These are phyloP conservation scores for Suhomyces kunorum DNA, from an alignment of 1,139 yeast species.

Conservation along the genomic window DNA sequence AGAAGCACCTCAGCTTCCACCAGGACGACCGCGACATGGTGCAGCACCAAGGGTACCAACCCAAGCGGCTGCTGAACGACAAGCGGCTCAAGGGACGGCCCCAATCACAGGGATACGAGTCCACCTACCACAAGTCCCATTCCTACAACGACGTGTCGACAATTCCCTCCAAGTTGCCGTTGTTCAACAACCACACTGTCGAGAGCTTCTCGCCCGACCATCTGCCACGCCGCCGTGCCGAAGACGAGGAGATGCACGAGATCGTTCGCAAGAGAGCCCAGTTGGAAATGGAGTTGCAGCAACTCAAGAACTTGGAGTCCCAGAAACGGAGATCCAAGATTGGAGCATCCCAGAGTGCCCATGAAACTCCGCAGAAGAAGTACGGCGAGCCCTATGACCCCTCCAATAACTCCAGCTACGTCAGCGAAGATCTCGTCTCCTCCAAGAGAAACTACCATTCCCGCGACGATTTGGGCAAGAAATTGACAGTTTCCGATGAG, in stretches of 20 bases:
- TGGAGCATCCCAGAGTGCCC: conserved; percentile 3
- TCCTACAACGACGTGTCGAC: conserved; percentile 21
- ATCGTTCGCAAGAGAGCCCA: conserved; percentile 39
- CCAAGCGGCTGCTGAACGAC: conserved; percentile 23
- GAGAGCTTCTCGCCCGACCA: conserved; percentile 32
- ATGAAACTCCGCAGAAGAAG: conserved; percentile 4
- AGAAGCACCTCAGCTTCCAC: conserved; percentile 20
- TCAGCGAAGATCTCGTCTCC: conserved; percentile 40
- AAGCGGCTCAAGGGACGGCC: conserved; percentile 18
- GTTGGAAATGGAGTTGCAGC: conserved; percentile 43
- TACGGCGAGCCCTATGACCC: conserved; percentile 15
- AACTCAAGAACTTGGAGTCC: conserved; percentile 39
- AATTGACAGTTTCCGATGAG: conserved; percentile 32
- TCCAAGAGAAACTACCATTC: conserved; percentile 36
- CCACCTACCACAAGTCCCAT: conserved; percentile 15
- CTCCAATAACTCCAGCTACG: conserved; percentile 30
- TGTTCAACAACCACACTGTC: conserved; percentile 28
- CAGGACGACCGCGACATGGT: conserved; percentile 36
- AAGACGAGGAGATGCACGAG: conserved; percentile 28
- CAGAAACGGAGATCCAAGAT: conserved; percentile 19
- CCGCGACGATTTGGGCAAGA: conserved; percentile 41
- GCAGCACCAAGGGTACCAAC: conserved; percentile 29
- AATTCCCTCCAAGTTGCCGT: conserved; percentile 8
- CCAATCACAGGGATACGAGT: conserved; percentile 18
- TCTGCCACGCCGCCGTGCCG: conserved; percentile 22